Evolutionary conservation across 495 filamentous ascomycete genomes (phyloP).

Genomic region (Oleoguttula mirabilis): DNA sequence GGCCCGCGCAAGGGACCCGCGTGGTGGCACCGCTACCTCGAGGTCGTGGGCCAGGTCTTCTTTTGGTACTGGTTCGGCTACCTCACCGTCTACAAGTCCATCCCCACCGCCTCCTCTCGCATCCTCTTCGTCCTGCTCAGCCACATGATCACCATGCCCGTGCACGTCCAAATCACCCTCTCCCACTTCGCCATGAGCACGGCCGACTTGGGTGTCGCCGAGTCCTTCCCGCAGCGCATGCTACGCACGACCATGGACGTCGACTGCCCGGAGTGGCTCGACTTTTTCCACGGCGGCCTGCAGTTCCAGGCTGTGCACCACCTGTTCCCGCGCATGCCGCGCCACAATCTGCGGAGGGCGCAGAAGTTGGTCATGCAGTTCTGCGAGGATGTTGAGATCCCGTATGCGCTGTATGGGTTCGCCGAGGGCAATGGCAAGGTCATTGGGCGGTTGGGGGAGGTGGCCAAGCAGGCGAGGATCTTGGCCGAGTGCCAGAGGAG

Average conservation of each 20-base stretch:
- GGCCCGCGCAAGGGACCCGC: constrained; percentile 74
- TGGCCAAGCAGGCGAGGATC: constrained; percentile 76
- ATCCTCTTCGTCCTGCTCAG: constrained; percentile 71
- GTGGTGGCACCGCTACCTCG: constrained; percentile 81
- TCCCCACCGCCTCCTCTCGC: constrained; percentile 59
- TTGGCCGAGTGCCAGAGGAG: constrained; percentile 65
- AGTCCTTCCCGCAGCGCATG: constrained; percentile 96
- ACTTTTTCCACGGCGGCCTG: constrained; percentile 91
- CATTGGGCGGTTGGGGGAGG: constrained; percentile 69
- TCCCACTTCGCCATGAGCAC: constrained; percentile 97
- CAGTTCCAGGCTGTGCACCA: constrained; percentile 98
- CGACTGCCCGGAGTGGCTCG: constrained; percentile 87
- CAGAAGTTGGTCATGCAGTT: constrained; percentile 81
- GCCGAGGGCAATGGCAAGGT: constrained; percentile 85
- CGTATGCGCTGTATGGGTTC: constrained; percentile 90
- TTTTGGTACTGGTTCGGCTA: constrained; percentile 98
- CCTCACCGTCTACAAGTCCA: constrained; percentile 58
- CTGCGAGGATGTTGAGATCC: constrained; percentile 81
- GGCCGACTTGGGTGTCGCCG: constrained; percentile 69
- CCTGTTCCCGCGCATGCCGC: constrained; percentile 83
- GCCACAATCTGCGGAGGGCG: constrained; percentile 77
- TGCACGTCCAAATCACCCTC: constrained; percentile 93
- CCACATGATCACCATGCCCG: constrained; percentile 72
- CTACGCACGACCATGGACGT: constrained; percentile 96
- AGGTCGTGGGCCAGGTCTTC: constrained; percentile 67